Percentiles rank a stretch among this genome's conserved stretches.
These are phyloP conservation scores for Fraxinus paxiana DNA, from an alignment of 305 asterid species.

Conservation along the genomic window DNA sequence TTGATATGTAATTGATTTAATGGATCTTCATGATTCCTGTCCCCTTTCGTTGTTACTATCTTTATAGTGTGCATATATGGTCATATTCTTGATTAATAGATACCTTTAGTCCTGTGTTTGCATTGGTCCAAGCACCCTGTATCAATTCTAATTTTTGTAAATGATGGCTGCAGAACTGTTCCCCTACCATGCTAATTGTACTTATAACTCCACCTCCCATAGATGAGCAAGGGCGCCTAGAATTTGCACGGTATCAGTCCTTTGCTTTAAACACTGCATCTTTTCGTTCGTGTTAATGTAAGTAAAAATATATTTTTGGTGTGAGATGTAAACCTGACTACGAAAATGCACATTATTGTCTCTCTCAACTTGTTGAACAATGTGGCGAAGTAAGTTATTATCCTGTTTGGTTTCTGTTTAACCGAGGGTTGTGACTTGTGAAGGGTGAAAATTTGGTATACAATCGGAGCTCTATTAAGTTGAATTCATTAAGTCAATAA, in stretches of 20 bases:
- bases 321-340: not conserved
- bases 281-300: not conserved
- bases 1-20: not conserved
- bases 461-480: not conserved
- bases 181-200: conserved; percentile 55
- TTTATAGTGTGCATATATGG: not conserved
- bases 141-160: conserved; percentile 24
- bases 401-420: not conserved
- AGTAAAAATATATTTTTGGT: not conserved
- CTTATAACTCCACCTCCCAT: conserved; percentile 86
- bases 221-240: conserved; percentile 65
- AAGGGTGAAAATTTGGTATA: not conserved
- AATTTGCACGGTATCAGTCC: conserved; percentile 55
- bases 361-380: not conserved
- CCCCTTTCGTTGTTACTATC: not conserved
- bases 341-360: not conserved
- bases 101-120: not conserved
- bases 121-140: not conserved
- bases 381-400: too few species aligned
- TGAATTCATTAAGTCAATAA: not conserved
- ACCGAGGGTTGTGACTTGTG: not conserved
- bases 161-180: conserved; percentile 44
- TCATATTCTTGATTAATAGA: not conserved
- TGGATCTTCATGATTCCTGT: not conserved
- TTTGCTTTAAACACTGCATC: not conserved